Conservation (phyloP, 208 protist species). For the Trypanosoma grayi region DNA sequence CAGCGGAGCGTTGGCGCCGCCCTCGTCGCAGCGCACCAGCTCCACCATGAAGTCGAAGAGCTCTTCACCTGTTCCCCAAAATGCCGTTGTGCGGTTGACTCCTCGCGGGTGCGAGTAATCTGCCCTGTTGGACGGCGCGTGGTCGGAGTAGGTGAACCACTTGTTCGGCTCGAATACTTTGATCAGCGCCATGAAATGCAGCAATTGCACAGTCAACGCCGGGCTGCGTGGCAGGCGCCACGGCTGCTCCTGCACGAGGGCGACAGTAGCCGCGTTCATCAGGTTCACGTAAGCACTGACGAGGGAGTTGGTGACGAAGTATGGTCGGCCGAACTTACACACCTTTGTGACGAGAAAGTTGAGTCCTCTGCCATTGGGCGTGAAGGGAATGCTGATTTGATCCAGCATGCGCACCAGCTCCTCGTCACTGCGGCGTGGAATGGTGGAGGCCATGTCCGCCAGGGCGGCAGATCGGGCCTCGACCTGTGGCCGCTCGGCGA, state of each 20-base stretch:
- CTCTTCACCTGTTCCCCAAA: conserved; percentile 53
- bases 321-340: conserved; percentile 68
- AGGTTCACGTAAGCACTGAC: conserved; percentile 62
- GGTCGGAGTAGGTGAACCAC: conserved; percentile 71
- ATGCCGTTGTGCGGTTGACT: conserved; percentile 46
- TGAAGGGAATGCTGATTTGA: conserved; percentile 67
- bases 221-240: conserved; percentile 58
- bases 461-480: conserved; percentile 70
- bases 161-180: conserved; percentile 85
- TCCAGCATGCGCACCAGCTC: conserved; percentile 69
- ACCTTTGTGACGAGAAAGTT: conserved; percentile 61
- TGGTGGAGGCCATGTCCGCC: conserved; percentile 66
- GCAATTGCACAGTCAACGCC: conserved; percentile 52
- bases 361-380: conserved; percentile 63
- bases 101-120: conserved; percentile 81
- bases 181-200: conserved; percentile 82
- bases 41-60: conserved; percentile 59
- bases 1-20: conserved; percentile 10
- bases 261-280: conserved; percentile 55
- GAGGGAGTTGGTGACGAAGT: conserved; percentile 52
- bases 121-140: conserved; percentile 64
- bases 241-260: conserved; percentile 64
- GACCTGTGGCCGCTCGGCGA: conserved; percentile 45
- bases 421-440: conserved; percentile 51
- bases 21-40: conserved; percentile 21